Conservation (phyloP, 2,329 filamentous ascomycete genomes). For the Ophiognomonia clavigignenti-juglandacearum region DNA sequence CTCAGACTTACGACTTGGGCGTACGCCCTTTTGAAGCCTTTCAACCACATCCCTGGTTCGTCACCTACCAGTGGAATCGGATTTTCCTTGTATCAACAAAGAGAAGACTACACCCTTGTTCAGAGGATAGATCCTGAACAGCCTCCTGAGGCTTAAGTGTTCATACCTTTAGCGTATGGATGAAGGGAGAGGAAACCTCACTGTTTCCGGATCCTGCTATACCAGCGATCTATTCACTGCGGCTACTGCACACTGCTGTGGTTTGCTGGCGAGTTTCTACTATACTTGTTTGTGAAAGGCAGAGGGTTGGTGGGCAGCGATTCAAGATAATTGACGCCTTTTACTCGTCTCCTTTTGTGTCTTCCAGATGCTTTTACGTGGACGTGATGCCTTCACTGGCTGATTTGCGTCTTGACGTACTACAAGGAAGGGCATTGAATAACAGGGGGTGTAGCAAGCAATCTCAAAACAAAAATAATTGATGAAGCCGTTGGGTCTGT, state of each 20-base stretch:
- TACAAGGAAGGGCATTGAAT: not conserved
- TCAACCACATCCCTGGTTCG: slow-evolving; percentile 9
- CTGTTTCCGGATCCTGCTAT: slow-evolving; percentile 9
- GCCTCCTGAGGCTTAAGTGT: not conserved
- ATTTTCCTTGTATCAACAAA: slow-evolving; percentile 1
- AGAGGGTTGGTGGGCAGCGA: not conserved
- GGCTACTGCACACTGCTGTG: slow-evolving; percentile 9
- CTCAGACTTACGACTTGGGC: slow-evolving; percentile 3
- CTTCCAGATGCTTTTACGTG: slow-evolving; percentile 3
- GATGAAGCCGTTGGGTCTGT: not conserved
- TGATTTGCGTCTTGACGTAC: slow-evolving; percentile 4
- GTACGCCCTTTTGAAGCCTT: slow-evolving; percentile 2
- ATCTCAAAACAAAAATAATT: not conserved
- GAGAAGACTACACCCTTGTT: slow-evolving; percentile 1
- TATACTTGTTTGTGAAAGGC: not conserved
- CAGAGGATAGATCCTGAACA: not conserved
- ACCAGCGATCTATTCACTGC: slow-evolving; percentile 15
- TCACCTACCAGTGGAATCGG: slow-evolving; percentile 9
- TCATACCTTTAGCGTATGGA: not conserved
- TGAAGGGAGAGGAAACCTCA: not conserved
- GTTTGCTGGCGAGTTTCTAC: not conserved
- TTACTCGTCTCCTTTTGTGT: not conserved
- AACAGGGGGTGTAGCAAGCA: not conserved
- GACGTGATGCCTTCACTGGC: slow-evolving; percentile 7
- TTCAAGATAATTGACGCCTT: not conserved